Evolutionary conservation across 768 basidiomycete species (phyloP), one percentile per base, ranked within the genome.

Genomic region (Russula earlei): DNA sequence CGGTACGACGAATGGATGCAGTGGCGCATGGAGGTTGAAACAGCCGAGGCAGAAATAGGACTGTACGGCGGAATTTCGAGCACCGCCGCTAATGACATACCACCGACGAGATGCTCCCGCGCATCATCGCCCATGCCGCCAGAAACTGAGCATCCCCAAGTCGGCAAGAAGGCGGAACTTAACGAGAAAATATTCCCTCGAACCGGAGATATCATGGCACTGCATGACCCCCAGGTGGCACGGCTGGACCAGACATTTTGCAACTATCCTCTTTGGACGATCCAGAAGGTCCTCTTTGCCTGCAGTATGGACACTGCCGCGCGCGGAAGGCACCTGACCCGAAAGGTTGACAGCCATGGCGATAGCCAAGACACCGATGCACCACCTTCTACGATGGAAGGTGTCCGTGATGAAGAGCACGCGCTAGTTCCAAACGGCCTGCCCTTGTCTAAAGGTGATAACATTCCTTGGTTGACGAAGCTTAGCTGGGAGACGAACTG

Each of bases 261-360:
- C 56, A 70, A 67, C 33, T 71, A 81, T 62, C 78, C 81, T 4
- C 65, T 80, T 45, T 85, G 83, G 79, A 85, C 84, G 19, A 79
- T 86, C 64, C 69, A 73, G 42, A 86, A 86, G 71, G 76, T 74
- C 38, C 61, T 85, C n/a, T 86, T 80, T 72, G 74, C 82, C 67
- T 76, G 76, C 58, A 80, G 83, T 59, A 66, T 87, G 63, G 77
- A 55, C 24, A 44, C 38, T 29, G 42, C 43, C 3, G 38, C 47
- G 24, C 48, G 57, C 11, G 37, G 49, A 25, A 38, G 9, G 12
- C 33, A 29, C 10, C 25, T 19, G 31, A 2, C 17, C n/a, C 41
- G 5, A 27, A 37, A 25, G 12, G 37, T n/a, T 22, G 38, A 47
- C n/a, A 25, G 49, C 14, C 19, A 15, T 7, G 24, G 12, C 27